These are phyloP conservation scores for Calonectria pauciramosa DNA, from an alignment of 2,329 filamentous ascomycete species.

Conservation along the genomic window DNA sequence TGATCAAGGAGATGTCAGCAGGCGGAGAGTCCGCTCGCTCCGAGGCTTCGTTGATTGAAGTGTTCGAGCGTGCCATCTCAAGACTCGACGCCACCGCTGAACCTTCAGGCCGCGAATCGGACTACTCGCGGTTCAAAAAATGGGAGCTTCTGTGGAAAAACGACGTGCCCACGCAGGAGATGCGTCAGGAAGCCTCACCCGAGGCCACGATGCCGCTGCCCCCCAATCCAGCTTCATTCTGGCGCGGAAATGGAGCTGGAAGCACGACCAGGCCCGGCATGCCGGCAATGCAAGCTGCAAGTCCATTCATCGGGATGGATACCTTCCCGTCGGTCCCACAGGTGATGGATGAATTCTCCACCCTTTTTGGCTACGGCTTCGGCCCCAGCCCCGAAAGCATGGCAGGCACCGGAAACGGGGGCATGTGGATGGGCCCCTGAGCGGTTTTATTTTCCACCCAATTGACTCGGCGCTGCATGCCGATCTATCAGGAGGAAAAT, in stretches of 20 bases:
- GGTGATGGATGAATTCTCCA: slow-evolving; percentile 54
- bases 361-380: slow-evolving; percentile 49
- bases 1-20: slow-evolving; percentile 67
- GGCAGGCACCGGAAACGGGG: slow-evolving; percentile 40
- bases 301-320: slow-evolving; percentile 54
- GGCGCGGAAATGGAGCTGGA: slow-evolving; percentile 38
- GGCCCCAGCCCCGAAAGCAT: slow-evolving; percentile 48
- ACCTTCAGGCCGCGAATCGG: slow-evolving; percentile 57
- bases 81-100: slow-evolving; percentile 60
- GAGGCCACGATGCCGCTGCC: slow-evolving; percentile 41
- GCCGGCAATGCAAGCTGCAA: slow-evolving; percentile 46
- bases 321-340: slow-evolving; percentile 55
- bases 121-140: slow-evolving; percentile 65
- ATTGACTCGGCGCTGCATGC: slow-evolving; percentile 13
- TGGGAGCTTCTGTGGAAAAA: slow-evolving; percentile 66
- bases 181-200: slow-evolving; percentile 40
- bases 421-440: slow-evolving; percentile 48
- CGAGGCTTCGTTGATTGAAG: slow-evolving; percentile 66
- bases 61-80: slow-evolving; percentile 62
- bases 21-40: slow-evolving; percentile 66
- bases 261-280: slow-evolving; percentile 40
- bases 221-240: slow-evolving; percentile 41
- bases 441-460: background rate
- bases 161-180: slow-evolving; percentile 46
- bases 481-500: slow-evolving; percentile 23